Percentiles rank a stretch among this genome's conserved stretches.
Conservation (phyloP, 2,329 filamentous ascomycete genomes). For the Microdochium bolleyi region DNA sequence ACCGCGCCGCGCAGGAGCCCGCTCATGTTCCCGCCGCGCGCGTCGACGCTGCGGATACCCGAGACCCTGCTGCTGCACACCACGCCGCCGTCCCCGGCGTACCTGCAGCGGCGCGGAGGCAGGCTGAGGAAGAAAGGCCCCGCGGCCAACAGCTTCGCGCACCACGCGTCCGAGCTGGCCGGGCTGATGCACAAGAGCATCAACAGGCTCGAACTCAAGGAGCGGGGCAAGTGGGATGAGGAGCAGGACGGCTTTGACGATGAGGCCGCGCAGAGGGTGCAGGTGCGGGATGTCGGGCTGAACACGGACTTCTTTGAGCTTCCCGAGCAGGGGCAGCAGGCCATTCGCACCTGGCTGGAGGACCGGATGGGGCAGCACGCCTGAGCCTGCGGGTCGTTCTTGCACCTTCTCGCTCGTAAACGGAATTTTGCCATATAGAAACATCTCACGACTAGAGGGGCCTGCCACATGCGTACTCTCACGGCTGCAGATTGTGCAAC, state of each 20-base stretch:
- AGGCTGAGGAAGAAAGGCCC: constrained; percentile 10
- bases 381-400: too few species aligned
- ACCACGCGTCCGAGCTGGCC: constrained; percentile 39
- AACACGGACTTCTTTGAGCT: constrained; percentile 12
- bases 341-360: constrained; percentile 14
- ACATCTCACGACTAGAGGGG: too few species aligned
- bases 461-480: too few species aligned
- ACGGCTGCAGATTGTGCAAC: too few species aligned
- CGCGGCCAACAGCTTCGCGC: constrained; percentile 32
- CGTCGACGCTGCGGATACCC: constrained; percentile 40
- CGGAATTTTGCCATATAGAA: too few species aligned
- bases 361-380: constrained; percentile 2
- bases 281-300: constrained; percentile 25
- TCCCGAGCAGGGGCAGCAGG: constrained; percentile 5
- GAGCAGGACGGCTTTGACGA: constrained; percentile 22
- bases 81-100: constrained; percentile 11
- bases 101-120: constrained; percentile 5
- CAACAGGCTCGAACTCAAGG: constrained; percentile 33
- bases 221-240: constrained; percentile 31
- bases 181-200: constrained; percentile 40
- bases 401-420: too few species aligned
- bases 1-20: background rate
- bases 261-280: constrained; percentile 29
- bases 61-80: constrained; percentile 40
- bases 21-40: constrained; percentile 33